phyloP scores from a whole-genome alignment of 2,329 filamentous ascomycete species.

The Fusarium veterinarium region DNA sequence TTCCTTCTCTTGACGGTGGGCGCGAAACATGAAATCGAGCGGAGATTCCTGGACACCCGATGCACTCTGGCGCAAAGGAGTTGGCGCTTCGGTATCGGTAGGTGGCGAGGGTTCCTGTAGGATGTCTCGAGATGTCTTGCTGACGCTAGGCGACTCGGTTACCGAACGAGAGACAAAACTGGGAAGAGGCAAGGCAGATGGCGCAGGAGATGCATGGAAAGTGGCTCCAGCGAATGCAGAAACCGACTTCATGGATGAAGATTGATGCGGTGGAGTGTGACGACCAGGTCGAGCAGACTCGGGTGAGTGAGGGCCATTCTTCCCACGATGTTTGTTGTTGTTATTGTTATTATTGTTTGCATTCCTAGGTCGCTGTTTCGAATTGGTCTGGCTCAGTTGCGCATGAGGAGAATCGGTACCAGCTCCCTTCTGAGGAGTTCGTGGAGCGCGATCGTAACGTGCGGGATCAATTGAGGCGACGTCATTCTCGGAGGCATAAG shows the following conservation, averaged over 20 bases:
- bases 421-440: slow-evolving; percentile 61
- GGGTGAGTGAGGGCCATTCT: slow-evolving; percentile 54
- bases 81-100: slow-evolving; percentile 63
- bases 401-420: slow-evolving; percentile 51
- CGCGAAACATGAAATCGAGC: slow-evolving; percentile 90
- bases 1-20: slow-evolving; percentile 82
- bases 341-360: slow-evolving; percentile 23
- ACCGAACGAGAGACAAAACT: slow-evolving; percentile 84
- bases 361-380: slow-evolving; percentile 47
- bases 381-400: slow-evolving; percentile 42
- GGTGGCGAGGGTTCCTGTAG: slow-evolving; percentile 62
- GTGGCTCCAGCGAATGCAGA: slow-evolving; percentile 89
- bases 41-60: slow-evolving; percentile 72
- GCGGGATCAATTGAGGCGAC: slow-evolving; percentile 47
- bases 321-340: slow-evolving; percentile 48
- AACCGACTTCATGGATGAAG: slow-evolving; percentile 57
- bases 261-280: slow-evolving; percentile 57
- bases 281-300: slow-evolving; percentile 54
- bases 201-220: slow-evolving; percentile 93
- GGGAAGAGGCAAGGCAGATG: slow-evolving; percentile 89
- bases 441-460: slow-evolving; percentile 50
- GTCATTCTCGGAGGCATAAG: slow-evolving; percentile 71
- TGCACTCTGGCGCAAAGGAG: slow-evolving; percentile 55
- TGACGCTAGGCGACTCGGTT: slow-evolving; percentile 67
- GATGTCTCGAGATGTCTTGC: slow-evolving; percentile 51